Evolutionary conservation across 2,329 filamentous ascomycete genomes (phyloP), one percentile per base, ranked within the genome.

Genomic region (Mollisia scopiformis): DNA sequence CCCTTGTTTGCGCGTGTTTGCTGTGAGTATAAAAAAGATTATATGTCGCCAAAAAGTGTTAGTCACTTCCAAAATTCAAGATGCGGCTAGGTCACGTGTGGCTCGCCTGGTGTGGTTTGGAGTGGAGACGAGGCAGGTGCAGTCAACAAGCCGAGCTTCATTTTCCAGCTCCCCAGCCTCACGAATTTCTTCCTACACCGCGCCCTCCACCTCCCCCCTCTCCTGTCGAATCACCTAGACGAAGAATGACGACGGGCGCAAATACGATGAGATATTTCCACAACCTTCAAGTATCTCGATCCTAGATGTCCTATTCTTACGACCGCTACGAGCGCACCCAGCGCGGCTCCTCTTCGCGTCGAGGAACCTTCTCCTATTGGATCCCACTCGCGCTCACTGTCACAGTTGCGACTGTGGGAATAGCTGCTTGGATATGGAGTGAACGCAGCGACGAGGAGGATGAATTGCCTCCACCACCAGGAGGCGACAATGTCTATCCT

Each of bases 381-480:
- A 86, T 97, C 62, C 94, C 94, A 64, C 83, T 98, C 59, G 89
- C 88, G 66, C 78, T 97, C 66, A 97, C 93, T 53, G 87, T 96
- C 61, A 93, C 92, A 50, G 87, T 96, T 68, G 94, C 94, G 62
- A 92, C 93, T 23, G 88, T 91, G 58, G 93, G 93, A 33, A 79
- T 96, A 51, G 93, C 89, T 55, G 92, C 92, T 59, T 98, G 94
- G 94, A 87, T 93, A 62, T 97, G 93, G 93, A 96, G 90, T 75
- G 93, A 96, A 78, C 89, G 92, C 71, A 86, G 84, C 71, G 88
- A 91, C 67, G 85, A 88, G 61, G 54, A 62, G 7, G 83, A 85
- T 59, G 82, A 87, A 64, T 28, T 52, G 78, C 79, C 69, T 80
- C 81, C 58, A 80, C 80, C 62, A 75, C 81, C 63, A 79, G 80